Conservation (phyloP, 2,329 filamentous ascomycete genomes). For the Botrytis aclada region DNA sequence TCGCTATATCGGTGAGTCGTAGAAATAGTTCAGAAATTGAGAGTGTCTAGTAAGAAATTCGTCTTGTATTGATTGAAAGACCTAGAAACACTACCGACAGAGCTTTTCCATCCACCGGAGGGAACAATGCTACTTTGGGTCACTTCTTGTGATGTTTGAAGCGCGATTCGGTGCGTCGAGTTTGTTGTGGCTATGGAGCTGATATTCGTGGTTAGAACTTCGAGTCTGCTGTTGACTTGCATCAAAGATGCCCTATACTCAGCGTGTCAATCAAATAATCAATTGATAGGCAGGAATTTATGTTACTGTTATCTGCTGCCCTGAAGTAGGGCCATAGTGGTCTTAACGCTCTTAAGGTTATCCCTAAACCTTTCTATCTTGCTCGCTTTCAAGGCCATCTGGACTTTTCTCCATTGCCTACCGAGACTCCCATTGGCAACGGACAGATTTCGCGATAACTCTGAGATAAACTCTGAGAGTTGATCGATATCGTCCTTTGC, state of each 20-base stretch:
- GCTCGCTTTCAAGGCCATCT: constrained; percentile 15
- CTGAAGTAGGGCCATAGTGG: constrained; percentile 18
- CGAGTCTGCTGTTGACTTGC: neutral
- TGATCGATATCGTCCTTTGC: constrained; percentile 19
- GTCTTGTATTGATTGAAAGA: neutral
- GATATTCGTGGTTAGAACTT: neutral
- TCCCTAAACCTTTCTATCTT: constrained; percentile 20
- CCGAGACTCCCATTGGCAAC: neutral
- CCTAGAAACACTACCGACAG: neutral
- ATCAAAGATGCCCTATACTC: neutral
- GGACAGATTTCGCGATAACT: constrained; percentile 4
- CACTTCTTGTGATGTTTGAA: neutral
- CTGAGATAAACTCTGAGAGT: constrained; percentile 11
- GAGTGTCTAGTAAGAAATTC: neutral
- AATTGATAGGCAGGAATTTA: fast-evolving
- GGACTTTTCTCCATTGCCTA: constrained; percentile 16
- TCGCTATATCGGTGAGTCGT: neutral
- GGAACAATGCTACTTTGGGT: neutral
- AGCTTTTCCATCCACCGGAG: neutral
- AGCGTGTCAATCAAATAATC: neutral
- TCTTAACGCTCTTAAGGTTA: constrained; percentile 15
- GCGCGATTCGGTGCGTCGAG: neutral
- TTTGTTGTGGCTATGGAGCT: neutral
- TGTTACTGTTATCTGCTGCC: constrained; percentile 8
- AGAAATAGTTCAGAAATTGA: neutral